Base-by-base conservation (phyloP, 768 basidiomycete genomes). In the Gyrodon lividus region DNA sequence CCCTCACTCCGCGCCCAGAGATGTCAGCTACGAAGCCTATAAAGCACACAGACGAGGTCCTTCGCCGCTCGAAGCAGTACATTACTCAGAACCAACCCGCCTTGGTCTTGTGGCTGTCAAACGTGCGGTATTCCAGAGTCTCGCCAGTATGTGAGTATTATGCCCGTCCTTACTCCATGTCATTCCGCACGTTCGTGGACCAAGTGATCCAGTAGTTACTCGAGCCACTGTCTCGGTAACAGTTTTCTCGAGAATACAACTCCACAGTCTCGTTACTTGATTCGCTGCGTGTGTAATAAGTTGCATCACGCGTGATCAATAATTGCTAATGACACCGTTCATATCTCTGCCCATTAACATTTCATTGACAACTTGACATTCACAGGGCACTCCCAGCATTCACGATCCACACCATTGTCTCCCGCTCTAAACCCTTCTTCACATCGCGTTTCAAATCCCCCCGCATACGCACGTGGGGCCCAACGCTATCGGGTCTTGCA, bases 381-480 rank as follows among this genome's bases (percentile, higher is more conserved):
- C 24, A 31, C 58, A 90, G 88, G 88, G 88, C 83, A 5, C 77
- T 91, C 17, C 89, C 89, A 2, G 89, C 89, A 0, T 77, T 93
- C 51, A 93, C 90, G 1, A 92, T 93, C 48, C 90, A 93, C 64
- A 87, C 87, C 2, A 80, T 86, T 5, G 90, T 92, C 41, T 80
- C 78, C 24, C 84, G 89, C 61, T 78, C 87, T 2, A 83, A 83
- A 61, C 83, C 81, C 51, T 79, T 80, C 2, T 88, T 89, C 64
- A n/a, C 22, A 19, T 73, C 68, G 39, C 82, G 82, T 50, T 76
- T 74, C 28, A 70, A 78, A 50, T 87, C 79, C 60, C 75, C 76
- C 8, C 77, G 79, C 37, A 55, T 89, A 26, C 83, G 80, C 64
- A 67, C 76, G 0, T 91, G 88, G 89, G 89, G 88, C 34, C 89